phyloP scores from a whole-genome alignment of 164 flowering plant species.

The Berberis thunbergii region DNA sequence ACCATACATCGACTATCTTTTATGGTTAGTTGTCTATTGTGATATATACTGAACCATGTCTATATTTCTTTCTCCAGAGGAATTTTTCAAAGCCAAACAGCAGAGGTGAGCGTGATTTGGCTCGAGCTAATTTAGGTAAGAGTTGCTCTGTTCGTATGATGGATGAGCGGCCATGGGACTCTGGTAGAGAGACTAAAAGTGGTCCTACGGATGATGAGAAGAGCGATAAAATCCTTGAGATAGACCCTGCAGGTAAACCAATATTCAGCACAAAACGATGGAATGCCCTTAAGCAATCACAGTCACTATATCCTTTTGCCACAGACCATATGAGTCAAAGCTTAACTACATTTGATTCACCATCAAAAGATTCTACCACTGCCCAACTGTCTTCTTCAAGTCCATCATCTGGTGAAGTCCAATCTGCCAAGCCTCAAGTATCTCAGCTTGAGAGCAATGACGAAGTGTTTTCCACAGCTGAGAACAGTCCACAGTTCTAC shows the following conservation, averaged over 20 bases:
- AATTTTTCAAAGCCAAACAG: slow-evolving; percentile 32
- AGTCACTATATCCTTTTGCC: slow-evolving; percentile 10
- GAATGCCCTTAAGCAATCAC: slow-evolving; percentile 14
- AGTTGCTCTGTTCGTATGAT: slow-evolving; percentile 52
- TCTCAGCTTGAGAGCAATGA: slow-evolving; percentile 18
- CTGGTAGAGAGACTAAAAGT: slow-evolving; percentile 12
- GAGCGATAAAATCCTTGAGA: slow-evolving; percentile 65
- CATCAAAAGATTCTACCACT: slow-evolving; percentile 35
- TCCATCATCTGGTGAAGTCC: slow-evolving; percentile 30
- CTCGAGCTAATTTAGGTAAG: slow-evolving; percentile 14
- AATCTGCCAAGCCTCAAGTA: slow-evolving; percentile 27
- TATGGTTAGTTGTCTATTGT: neutral
- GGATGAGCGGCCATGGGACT: slow-evolving; percentile 30
- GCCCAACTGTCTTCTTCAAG: slow-evolving; percentile 29
- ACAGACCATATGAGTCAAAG: neutral
- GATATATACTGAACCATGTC: neutral
- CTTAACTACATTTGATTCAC: slow-evolving; percentile 20
- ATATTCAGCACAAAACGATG: slow-evolving; percentile 23
- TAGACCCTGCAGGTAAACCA: slow-evolving; percentile 65
- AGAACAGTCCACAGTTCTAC: slow-evolving; percentile 47
- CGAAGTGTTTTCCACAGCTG: slow-evolving; percentile 26
- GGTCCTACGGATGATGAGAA: slow-evolving; percentile 36
- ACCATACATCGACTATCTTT: neutral
- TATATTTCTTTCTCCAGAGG: slow-evolving; percentile 23
- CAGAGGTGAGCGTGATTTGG: slow-evolving; percentile 17